Evolutionary conservation across 176 grass and related monocot species (phyloP).

Genomic region (Metroxylon sagu): DNA sequence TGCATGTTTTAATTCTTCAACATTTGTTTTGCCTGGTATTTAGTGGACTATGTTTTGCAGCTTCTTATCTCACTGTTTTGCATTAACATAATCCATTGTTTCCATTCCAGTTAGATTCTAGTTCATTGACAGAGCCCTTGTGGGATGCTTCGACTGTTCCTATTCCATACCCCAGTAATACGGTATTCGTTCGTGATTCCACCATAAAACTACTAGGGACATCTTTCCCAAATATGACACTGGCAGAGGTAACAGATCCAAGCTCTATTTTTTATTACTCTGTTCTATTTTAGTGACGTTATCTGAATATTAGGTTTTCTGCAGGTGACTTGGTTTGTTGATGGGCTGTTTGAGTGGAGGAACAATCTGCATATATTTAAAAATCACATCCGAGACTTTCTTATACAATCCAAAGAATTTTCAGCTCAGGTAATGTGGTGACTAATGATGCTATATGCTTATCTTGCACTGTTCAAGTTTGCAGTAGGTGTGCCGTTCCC

Average conservation of each 20-base stretch:
- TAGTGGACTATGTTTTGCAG: background rate
- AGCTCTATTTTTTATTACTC: background rate
- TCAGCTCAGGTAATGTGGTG: conserved; percentile 61
- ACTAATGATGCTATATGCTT: background rate
- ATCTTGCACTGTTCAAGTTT: too few species aligned
- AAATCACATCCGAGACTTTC: conserved; percentile 92
- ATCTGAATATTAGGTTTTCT: background rate
- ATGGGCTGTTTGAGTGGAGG: conserved; percentile 75
- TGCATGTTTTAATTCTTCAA: conserved; percentile 96
- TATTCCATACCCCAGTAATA: conserved; percentile 70
- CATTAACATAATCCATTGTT: background rate
- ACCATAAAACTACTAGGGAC: conserved; percentile 85
- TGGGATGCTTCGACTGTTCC: conserved; percentile 69
- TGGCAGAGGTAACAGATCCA: conserved; percentile 40
- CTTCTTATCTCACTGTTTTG: conserved; percentile 9
- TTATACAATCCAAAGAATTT: conserved; percentile 98
- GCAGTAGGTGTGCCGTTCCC: too few species aligned
- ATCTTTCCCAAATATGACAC: conserved; percentile 95
- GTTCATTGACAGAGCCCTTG: conserved; percentile 67
- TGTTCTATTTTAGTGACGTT: background rate
- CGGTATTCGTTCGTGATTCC: conserved; percentile 85
- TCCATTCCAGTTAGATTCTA: conserved; percentile 63
- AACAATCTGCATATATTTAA: conserved; percentile 81
- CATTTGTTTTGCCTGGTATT: conserved; percentile 90
- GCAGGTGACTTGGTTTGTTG: conserved; percentile 88